Base-by-base conservation (phyloP, 495 filamentous ascomycete species). In the Aspergillus wentii region DNA sequence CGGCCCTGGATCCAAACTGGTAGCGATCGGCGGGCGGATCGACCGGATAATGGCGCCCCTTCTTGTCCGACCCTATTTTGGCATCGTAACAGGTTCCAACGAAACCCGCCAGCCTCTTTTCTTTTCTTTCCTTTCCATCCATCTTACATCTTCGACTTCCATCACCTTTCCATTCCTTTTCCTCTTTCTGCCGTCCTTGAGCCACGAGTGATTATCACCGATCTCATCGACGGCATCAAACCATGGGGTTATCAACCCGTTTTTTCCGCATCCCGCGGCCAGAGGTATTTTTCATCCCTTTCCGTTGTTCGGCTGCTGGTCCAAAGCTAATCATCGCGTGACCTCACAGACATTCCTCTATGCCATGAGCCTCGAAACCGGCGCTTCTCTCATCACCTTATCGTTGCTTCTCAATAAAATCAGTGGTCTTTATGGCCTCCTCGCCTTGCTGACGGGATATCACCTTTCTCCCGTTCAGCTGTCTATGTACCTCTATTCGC, bases 321-420 rank as follows among this genome's bases (percentile, higher is more conserved):
- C 40, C 52, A 55, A 48, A 56, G 49, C 42, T 34, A 34, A 34
- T 35, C 14, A 32, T 41, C 47, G 32, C 40, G 38, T 56, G 38
- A 45, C 43, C 29, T 43, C 38, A 10, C 57, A 88, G 85, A 76
- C 78, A 33, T 94, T 94, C 64, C 78, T 94, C 46, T 83, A 83
- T 56, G 56, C 86, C 44, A 86, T 94, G 68, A 85, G 83, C 61
- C 79, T 95, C 35, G 84, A 85, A 42, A 88, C 86, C 21, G 88
- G 86, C 49, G 82, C 85, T 27, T 86, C 90, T 40, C 68, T 94
- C 39, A 83, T 92, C 41, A 79, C 83, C 5, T 68, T 91, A 43
- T 79, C 84, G 8, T 69, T 91, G 38, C 63, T 92, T 19, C 74
- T 95, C 56, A 95, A 95, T 69, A 94, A 94, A 63, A 73, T 84